phyloP scores from a whole-genome alignment of 1,284 basidiomycete species.

The Jaminaea rosea region DNA sequence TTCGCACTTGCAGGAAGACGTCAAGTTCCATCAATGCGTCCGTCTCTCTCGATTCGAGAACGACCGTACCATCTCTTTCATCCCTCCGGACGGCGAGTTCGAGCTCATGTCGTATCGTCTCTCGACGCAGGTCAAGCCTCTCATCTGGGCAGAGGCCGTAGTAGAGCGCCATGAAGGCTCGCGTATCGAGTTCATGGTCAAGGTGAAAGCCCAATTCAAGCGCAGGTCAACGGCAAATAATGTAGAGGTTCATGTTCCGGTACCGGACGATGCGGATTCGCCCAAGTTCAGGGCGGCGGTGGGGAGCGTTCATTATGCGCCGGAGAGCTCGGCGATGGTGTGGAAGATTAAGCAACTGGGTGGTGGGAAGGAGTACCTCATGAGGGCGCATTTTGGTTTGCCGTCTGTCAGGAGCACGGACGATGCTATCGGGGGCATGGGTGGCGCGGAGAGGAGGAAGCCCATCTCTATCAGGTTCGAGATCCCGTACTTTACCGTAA shows the following conservation, averaged over 20 bases:
- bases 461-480: constrained; percentile 96
- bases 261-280: constrained; percentile 95
- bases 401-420: constrained; percentile 55
- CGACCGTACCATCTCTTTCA: constrained; percentile 97
- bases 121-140: constrained; percentile 89
- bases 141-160: constrained; percentile 95
- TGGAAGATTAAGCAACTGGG: constrained; percentile 48
- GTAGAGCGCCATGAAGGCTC: constrained; percentile 90
- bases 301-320: constrained; percentile 43
- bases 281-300: constrained; percentile 70
- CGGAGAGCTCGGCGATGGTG: constrained; percentile 46
- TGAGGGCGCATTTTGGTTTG: constrained; percentile 46
- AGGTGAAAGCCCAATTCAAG: constrained; percentile 92
- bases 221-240: constrained; percentile 92
- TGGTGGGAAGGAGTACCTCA: constrained; percentile 44
- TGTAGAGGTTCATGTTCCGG: constrained; percentile 94
- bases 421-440: constrained; percentile 55
- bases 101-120: constrained; percentile 96
- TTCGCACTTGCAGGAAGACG: too few species aligned
- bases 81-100: constrained; percentile 97
- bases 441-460: constrained; percentile 69
- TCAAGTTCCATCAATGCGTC: constrained; percentile 99
- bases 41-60: constrained; percentile 98
- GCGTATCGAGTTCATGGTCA: constrained; percentile 95
- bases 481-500: constrained; percentile 89